Percentiles rank a stretch among this genome's conserved stretches.
phyloP scores from a whole-genome alignment of 2,329 filamentous ascomycete genomes.

The Stachybotrys echinatus region DNA sequence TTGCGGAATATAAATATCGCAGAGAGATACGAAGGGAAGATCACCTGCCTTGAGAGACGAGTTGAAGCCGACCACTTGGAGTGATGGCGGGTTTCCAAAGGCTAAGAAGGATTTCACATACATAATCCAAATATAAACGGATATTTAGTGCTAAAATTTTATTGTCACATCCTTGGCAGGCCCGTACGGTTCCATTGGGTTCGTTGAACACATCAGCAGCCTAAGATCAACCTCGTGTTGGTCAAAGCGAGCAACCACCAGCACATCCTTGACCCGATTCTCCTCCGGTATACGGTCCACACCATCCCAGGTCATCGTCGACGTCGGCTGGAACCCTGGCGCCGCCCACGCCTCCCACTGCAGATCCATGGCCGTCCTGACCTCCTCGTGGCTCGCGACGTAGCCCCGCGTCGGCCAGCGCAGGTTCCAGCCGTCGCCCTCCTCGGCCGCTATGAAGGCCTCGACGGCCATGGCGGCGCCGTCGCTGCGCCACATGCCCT shows the following conservation, averaged over 20 bases:
- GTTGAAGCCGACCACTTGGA: too few relatives aligned
- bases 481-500: constrained; percentile 20
- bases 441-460: constrained; percentile 11
- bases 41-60: too few relatives aligned
- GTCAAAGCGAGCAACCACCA: constrained; percentile 15
- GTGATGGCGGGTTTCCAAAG: too few relatives aligned
- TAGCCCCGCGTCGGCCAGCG: neutral
- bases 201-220: constrained; percentile 14
- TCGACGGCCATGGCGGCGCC: constrained; percentile 11
- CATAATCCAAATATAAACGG: too few relatives aligned
- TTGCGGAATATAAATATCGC: too few relatives aligned
- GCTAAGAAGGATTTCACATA: too few relatives aligned
- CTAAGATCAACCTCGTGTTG: constrained; percentile 12
- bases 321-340: constrained; percentile 5
- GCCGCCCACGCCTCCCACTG: constrained; percentile 16
- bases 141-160: too few relatives aligned
- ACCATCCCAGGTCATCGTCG: constrained; percentile 13
- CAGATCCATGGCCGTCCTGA: neutral
- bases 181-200: constrained; percentile 1
- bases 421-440: neutral
- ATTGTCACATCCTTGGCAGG: neutral
- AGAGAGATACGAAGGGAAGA: too few relatives aligned
- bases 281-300: constrained; percentile 12
- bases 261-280: constrained; percentile 13
- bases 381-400: neutral